phyloP scores from a whole-genome alignment of 345 rosid genomes.

The Arabidopsis suecica region DNA sequence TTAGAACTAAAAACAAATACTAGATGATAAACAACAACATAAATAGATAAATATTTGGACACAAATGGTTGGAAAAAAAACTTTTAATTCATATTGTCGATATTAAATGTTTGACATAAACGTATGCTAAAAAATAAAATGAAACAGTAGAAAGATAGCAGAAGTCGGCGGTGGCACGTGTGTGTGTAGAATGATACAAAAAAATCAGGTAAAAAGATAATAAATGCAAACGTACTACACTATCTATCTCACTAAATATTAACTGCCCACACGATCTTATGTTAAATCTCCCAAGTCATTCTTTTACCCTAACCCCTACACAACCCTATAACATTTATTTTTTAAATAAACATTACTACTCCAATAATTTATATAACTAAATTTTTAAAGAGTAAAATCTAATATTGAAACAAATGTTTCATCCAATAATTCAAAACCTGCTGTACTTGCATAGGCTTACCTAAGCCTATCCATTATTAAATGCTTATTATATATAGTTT shows the following conservation, averaged over 20 bases:
- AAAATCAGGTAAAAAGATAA: conserved; percentile 30
- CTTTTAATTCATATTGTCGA: background rate
- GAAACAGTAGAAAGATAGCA: conserved; percentile 30
- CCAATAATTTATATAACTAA: no score
- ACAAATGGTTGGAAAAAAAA: background rate
- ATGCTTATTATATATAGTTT: conserved; percentile 30
- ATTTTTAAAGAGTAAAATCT: background rate
- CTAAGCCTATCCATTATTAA: conserved; percentile 46
- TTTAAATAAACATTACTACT: background rate
- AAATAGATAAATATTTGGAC: background rate
- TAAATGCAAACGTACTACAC: conserved; percentile 41
- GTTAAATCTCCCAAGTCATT: conserved; percentile 45
- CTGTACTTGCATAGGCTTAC: conserved; percentile 45
- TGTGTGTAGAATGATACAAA: conserved; percentile 26
- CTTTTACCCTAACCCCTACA: conserved; percentile 40
- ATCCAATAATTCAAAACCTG: conserved; percentile 47
- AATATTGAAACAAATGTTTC: conserved; percentile 18
- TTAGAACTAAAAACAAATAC: no score
- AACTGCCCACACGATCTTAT: conserved; percentile 48
- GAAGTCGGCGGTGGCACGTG: conserved; percentile 47
- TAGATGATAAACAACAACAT: no score
- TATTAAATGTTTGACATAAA: background rate
- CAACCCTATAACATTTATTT: conserved; percentile 5
- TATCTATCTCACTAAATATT: conserved; percentile 45
- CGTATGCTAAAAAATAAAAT: background rate